Percentiles rank a stretch among this genome's conserved stretches.
These are phyloP conservation scores for Melastoma candidum DNA, from an alignment of 441 rosid species.

Conservation along the genomic window DNA sequence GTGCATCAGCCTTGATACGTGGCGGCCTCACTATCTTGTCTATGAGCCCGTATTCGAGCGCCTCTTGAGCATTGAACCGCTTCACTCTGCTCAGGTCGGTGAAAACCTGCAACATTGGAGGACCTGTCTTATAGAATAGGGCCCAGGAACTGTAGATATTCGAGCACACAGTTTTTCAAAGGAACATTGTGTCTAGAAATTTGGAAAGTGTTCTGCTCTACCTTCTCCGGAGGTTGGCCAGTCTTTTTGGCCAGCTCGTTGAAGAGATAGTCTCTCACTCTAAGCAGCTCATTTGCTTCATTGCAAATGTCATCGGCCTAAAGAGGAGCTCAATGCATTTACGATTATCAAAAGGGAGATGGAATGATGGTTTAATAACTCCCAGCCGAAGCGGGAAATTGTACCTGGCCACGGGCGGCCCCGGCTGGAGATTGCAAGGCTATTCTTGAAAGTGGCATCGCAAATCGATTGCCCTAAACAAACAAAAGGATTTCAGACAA, in stretches of 20 bases:
- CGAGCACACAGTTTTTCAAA: too few relatives aligned
- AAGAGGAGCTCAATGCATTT: slow-evolving; percentile 1
- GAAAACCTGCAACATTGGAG: neutral
- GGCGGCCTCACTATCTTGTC: neutral
- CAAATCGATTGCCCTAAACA: slow-evolving; percentile 60
- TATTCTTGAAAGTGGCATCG: slow-evolving; percentile 69
- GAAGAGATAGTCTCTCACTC: slow-evolving; percentile 66
- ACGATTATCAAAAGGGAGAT: neutral
- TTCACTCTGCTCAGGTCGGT: neutral
- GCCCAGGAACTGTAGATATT: neutral
- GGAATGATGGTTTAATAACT: neutral
- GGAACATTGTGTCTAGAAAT: neutral
- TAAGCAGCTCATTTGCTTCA: slow-evolving; percentile 80
- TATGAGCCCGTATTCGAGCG: neutral
- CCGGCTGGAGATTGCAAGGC: slow-evolving; percentile 78
- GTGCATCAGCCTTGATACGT: slow-evolving; percentile 1
- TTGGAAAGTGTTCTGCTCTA: neutral
- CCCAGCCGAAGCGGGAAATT: slow-evolving; percentile 2
- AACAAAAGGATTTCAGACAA: slow-evolving; percentile 8
- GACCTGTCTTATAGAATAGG: neutral
- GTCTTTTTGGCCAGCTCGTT: slow-evolving; percentile 71
- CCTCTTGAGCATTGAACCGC: slow-evolving; percentile 1
- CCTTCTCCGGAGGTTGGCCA: slow-evolving; percentile 32
- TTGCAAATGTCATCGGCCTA: slow-evolving; percentile 82
- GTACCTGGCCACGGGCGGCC: slow-evolving; percentile 90